These are phyloP conservation scores for Phylloporus arenicola DNA, from an alignment of 768 basidiomycete species.

Conservation along the genomic window DNA sequence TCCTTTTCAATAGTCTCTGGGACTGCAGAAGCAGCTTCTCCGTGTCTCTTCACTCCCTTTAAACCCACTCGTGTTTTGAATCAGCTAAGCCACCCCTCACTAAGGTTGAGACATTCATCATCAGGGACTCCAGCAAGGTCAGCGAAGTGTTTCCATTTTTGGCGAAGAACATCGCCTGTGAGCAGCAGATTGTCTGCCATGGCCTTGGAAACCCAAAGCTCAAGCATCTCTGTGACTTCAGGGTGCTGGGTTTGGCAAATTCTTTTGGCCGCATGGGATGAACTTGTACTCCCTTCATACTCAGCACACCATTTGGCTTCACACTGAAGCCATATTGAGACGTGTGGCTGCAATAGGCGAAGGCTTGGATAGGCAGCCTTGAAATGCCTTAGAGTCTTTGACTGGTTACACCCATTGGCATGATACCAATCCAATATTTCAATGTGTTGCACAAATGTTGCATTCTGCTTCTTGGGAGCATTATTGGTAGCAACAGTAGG, in stretches of 20 bases:
- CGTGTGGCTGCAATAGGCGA: too few relatives aligned
- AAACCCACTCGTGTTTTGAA: conserved; percentile 1
- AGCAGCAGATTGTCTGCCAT: conserved; percentile 33
- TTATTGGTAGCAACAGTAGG: too few relatives aligned
- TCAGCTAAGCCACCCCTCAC: conserved; percentile 27
- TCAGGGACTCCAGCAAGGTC: conserved; percentile 23
- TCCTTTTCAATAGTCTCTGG: conserved; percentile 19
- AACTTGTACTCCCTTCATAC: too few relatives aligned
- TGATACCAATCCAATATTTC: background rate
- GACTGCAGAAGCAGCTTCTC: conserved; percentile 31
- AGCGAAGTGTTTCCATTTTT: conserved; percentile 9
- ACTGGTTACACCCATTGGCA: background rate
- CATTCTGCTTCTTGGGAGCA: too few relatives aligned
- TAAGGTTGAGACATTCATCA: conserved; percentile 31
- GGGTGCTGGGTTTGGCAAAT: conserved; percentile 31
- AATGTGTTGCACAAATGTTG: background rate
- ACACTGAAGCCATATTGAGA: too few relatives aligned
- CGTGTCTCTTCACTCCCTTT: conserved; percentile 24
- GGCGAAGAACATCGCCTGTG: conserved; percentile 21
- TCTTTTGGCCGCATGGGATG: too few relatives aligned
- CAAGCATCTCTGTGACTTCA: conserved; percentile 32
- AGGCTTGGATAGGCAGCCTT: background rate
- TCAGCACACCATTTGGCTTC: too few relatives aligned
- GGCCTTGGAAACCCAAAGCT: conserved; percentile 34
- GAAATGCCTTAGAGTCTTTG: background rate